A percentile compares a stretch with the other conserved stretches of the same genome.
phyloP scores from a whole-genome alignment of 2,329 filamentous ascomycete species.

The Sporothrix dimorphospora region DNA sequence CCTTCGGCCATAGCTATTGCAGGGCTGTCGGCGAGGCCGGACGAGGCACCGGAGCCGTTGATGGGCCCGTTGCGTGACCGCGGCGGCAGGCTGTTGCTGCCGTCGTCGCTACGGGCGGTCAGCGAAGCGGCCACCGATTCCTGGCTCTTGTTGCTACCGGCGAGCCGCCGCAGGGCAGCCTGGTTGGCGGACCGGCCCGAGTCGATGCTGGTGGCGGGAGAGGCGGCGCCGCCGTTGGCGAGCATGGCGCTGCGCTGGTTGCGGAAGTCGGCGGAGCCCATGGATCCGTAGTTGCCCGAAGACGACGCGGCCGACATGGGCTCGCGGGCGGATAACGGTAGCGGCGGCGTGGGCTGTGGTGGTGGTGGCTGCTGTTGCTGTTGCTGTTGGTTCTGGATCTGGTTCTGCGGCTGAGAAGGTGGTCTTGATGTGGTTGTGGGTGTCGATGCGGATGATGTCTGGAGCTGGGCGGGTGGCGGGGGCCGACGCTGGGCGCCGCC shows the following conservation, averaged over 20 bases:
- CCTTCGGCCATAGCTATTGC: conserved; percentile 29
- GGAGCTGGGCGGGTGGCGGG: conserved; percentile 38
- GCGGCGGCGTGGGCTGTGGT: conserved; percentile 30
- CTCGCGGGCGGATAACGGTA: conserved; percentile 35
- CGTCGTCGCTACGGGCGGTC: conserved; percentile 55
- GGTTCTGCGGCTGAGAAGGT: conserved; percentile 19
- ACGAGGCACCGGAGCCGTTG: conserved; percentile 35
- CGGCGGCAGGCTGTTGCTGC: conserved; percentile 49
- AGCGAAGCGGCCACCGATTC: conserved; percentile 58
- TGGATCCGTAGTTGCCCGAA: conserved; percentile 31
- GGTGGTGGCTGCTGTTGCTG: conserved; percentile 3
- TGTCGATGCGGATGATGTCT: conserved; percentile 5
- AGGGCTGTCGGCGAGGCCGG: conserved; percentile 34
- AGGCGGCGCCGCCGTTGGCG: conserved; percentile 45
- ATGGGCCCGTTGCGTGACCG: conserved; percentile 54
- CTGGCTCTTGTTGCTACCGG: conserved; percentile 59
- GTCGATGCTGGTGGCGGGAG: conserved; percentile 57
- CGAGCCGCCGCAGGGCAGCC: conserved; percentile 50
- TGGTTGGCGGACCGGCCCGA: conserved; percentile 50
- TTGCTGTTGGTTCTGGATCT: background rate
- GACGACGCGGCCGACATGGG: conserved; percentile 32
- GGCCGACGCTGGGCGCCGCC: conserved; percentile 54
- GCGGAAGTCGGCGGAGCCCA: conserved; percentile 30
- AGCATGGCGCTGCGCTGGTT: conserved; percentile 39
- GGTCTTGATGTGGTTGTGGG: conserved; percentile 6